Conservation (phyloP, 352 stramenopile genomes). For the Pythium angustatum region DNA sequence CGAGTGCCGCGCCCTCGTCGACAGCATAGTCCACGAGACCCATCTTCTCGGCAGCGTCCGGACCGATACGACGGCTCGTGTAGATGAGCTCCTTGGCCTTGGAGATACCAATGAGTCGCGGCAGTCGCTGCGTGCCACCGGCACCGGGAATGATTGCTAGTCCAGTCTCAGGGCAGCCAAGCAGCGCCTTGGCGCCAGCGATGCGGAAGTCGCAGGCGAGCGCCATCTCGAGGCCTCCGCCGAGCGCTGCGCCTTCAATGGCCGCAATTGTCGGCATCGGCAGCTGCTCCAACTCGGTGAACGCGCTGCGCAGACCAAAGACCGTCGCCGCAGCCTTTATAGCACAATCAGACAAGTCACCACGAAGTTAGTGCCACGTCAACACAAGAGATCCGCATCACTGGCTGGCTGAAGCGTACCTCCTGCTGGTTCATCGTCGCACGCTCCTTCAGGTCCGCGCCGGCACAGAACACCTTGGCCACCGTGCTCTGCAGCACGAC, state of each 20-base stretch:
- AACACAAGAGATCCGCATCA: too few relatives aligned
- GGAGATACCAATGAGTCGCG: slow-evolving; percentile 91
- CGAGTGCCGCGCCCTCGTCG: slow-evolving; percentile 54
- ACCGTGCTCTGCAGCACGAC: slow-evolving; percentile 79
- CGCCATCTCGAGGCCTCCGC: slow-evolving; percentile 96
- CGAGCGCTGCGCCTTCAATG: slow-evolving; percentile 96
- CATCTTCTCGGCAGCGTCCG: slow-evolving; percentile 73
- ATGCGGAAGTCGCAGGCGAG: slow-evolving; percentile 98
- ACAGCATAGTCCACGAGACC: slow-evolving; percentile 91
- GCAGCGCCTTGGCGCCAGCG: slow-evolving; percentile 94
- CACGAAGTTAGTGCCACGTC: too few relatives aligned
- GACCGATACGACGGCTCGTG: slow-evolving; percentile 83
- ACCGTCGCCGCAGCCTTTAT: too few relatives aligned
- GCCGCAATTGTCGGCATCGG: slow-evolving; percentile 94
- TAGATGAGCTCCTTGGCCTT: slow-evolving; percentile 95
- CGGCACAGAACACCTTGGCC: slow-evolving; percentile 87
- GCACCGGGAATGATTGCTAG: slow-evolving; percentile 97
- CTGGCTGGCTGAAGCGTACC: slow-evolving; percentile 50
- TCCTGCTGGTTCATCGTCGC: slow-evolving; percentile 86
- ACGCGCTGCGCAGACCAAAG: too few relatives aligned
- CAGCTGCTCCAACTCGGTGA: slow-evolving; percentile 84
- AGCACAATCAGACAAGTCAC: too few relatives aligned
- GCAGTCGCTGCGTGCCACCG: slow-evolving; percentile 97
- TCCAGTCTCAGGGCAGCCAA: slow-evolving; percentile 97
- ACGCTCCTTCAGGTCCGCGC: slow-evolving; percentile 90